phyloP scores from a whole-genome alignment of 2,329 filamentous ascomycete species.

The Alternaria infectoria region DNA sequence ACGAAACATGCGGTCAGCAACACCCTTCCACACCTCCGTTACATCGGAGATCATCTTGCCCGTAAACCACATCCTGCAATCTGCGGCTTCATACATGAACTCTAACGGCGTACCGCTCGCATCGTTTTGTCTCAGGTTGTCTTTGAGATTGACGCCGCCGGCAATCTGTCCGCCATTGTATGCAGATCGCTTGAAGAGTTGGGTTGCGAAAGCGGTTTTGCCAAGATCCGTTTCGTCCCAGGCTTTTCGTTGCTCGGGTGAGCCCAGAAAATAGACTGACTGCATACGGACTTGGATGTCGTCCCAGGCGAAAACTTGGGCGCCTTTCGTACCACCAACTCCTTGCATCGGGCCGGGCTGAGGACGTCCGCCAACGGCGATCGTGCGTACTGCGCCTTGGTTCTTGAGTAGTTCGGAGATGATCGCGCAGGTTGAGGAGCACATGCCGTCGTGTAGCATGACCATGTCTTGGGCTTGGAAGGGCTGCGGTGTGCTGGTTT shows the following conservation, averaged over 20 bases:
- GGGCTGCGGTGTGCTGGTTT: constrained; percentile 40
- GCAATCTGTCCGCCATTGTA: constrained; percentile 31
- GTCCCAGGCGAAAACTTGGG: constrained; percentile 46
- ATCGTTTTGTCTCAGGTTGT: constrained; percentile 48
- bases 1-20: constrained; percentile 46
- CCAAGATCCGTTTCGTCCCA: constrained; percentile 40
- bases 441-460: constrained; percentile 54
- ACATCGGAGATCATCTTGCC: constrained; percentile 44
- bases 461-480: constrained; percentile 50
- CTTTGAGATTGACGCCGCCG: constrained; percentile 45
- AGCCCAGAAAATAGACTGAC: constrained; percentile 39
- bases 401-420: constrained; percentile 55
- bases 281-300: constrained; percentile 42
- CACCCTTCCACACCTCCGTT: constrained; percentile 47
- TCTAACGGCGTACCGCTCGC: constrained; percentile 47
- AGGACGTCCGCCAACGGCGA: constrained; percentile 53
- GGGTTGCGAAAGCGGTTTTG: constrained; percentile 41
- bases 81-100: constrained; percentile 51
- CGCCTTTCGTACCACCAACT: constrained; percentile 54
- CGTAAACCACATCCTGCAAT: constrained; percentile 51
- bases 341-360: constrained; percentile 52
- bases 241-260: constrained; percentile 34
- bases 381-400: constrained; percentile 52
- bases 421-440: constrained; percentile 55
- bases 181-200: constrained; percentile 40